These are phyloP conservation scores for Ramaria rubella DNA, from an alignment of 768 basidiomycete genomes.

Conservation along the genomic window DNA sequence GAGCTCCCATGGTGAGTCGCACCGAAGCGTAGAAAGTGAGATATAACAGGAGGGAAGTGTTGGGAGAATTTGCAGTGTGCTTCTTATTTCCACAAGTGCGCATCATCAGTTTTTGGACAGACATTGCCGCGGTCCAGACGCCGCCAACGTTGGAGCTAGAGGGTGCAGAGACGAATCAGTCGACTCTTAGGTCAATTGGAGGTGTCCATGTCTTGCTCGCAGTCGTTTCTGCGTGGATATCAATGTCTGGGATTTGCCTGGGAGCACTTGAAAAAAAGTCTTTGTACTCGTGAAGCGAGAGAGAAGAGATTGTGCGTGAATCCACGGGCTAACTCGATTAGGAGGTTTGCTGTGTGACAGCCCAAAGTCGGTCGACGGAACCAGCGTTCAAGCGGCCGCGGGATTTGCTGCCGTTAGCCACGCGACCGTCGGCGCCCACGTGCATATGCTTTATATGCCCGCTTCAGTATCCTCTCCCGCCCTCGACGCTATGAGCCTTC, in stretches of 20 bases:
- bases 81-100: background rate
- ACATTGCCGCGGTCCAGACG: background rate
- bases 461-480: background rate
- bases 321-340: too few species aligned
- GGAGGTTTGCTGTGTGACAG: background rate
- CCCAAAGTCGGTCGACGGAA: background rate
- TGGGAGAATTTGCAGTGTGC: background rate
- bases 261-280: too few species aligned
- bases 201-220: background rate
- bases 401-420: background rate
- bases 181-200: background rate
- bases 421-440: conserved; percentile 12
- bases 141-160: background rate
- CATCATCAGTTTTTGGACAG: background rate
- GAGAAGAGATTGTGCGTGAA: too few species aligned
- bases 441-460: conserved; percentile 8
- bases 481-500: background rate
- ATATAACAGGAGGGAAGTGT: background rate
- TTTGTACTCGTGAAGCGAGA: too few species aligned
- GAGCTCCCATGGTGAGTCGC: background rate
- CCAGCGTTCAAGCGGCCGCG: background rate
- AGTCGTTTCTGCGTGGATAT: background rate
- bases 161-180: background rate
- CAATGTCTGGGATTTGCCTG: background rate
- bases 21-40: background rate